Conservation (phyloP, 2,329 filamentous ascomycete genomes). For the Albifimbria verrucaria region DNA sequence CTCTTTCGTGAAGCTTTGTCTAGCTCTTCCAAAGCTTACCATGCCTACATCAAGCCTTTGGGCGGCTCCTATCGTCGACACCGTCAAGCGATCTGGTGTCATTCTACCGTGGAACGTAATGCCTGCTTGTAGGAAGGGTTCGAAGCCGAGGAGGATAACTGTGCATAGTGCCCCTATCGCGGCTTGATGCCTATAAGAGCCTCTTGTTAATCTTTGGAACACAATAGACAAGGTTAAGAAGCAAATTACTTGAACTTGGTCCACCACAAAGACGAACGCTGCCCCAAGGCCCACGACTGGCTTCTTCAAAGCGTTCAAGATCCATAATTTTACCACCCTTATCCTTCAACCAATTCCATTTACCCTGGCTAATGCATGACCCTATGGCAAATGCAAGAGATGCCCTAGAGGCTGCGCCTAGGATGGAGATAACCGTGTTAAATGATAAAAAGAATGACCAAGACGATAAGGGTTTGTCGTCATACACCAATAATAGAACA, state of each 20-base stretch:
- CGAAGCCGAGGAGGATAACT: background rate
- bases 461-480: constrained; percentile 6
- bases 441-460: constrained; percentile 7
- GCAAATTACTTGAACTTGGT: background rate
- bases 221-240: no score
- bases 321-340: constrained; percentile 3
- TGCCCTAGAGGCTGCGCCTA: constrained; percentile 5
- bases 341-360: constrained; percentile 13
- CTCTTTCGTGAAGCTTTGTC: background rate
- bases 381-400: constrained; percentile 4
- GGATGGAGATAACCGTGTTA: constrained; percentile 11
- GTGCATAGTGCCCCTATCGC: background rate
- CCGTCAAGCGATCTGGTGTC: no score
- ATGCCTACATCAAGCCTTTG: background rate
- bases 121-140: background rate
- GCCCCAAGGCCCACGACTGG: constrained; percentile 11
- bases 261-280: constrained; percentile 7
- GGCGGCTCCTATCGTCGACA: background rate
- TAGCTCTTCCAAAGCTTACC: background rate
- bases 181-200: background rate
- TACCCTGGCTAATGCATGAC: constrained; percentile 11
- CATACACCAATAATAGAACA: background rate
- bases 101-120: background rate
- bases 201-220: background rate
- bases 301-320: constrained; percentile 15